These are phyloP conservation scores for Paecilomyces variotii DNA, from an alignment of 2,329 filamentous ascomycete genomes.

Conservation along the genomic window DNA sequence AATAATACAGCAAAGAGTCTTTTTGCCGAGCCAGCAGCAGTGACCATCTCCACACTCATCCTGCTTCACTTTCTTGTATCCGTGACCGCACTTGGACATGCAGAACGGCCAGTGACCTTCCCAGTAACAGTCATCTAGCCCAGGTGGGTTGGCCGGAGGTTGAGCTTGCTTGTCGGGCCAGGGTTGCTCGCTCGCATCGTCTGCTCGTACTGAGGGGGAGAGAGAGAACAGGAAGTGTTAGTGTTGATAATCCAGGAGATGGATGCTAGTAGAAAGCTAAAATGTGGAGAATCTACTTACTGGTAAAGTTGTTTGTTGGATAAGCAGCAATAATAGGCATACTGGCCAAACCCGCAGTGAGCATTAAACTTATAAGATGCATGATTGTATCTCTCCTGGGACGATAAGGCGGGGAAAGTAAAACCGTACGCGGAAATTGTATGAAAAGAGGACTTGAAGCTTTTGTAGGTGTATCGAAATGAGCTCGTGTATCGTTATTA, in stretches of 20 bases:
- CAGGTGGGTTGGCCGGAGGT: not conserved
- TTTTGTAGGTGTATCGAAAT: no score
- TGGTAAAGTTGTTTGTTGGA: not conserved
- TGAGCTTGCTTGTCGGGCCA: not conserved
- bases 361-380: not conserved
- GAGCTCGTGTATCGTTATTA: no score
- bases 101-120: not conserved
- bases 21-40: not conserved
- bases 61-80: not conserved
- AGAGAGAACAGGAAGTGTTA: not conserved
- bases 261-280: not conserved
- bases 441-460: no score
- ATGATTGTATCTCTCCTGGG: not conserved
- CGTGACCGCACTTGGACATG: not conserved
- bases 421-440: no score
- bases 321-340: not conserved
- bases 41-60: slow-evolving; percentile 8
- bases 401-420: no score
- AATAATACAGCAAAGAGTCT: not conserved
- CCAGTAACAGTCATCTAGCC: not conserved
- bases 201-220: not conserved
- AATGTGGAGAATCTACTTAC: not conserved
- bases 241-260: not conserved
- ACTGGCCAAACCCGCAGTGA: not conserved
- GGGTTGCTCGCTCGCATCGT: not conserved